Evolutionary conservation across 306 rosid genomes (phyloP), one percentile per base, ranked within the genome.

Genomic region (Cyclanthera cordifolia): DNA sequence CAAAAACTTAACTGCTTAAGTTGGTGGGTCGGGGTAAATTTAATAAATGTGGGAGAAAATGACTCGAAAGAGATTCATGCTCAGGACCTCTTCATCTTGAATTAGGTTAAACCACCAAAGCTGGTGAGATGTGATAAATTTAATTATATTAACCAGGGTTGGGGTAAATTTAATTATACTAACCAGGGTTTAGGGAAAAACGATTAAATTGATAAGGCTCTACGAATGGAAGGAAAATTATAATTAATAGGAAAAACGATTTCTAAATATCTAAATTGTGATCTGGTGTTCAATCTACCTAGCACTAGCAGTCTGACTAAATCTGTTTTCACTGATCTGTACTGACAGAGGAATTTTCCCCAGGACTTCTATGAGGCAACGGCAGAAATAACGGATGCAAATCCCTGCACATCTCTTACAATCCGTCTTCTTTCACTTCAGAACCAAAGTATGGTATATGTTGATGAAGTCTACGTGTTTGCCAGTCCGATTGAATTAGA

Each of bases 361-460:
- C 89, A 93, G 97, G 95, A 82, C 72, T 83, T 81, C 21, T 82
- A 72, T 72, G 99, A 93, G 87, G 95, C 99, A 68, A 93, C 99
- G 0, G 97, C 96, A 17, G 90, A 85, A 90, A 78, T 88, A 61
- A 53, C 79, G 69, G 94, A 93, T 68, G 82, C 74, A 65, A 65
- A 76, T 79, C 96, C 97, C 60, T 93, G 97, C 82, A 69, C 43
- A 30, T 93, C 99, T 56, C 69, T 93, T 69, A 88, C 90, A 5
- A 72, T 93, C 56, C 95, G 91, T 69, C 79, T 93, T 28, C 95
- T 86, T 64, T 90, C 97, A 10, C 86, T 90, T 78, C 95, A 93
- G 79, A 79, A 70, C 50, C 87, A 90, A 75, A 84, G 82, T 30
- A 75, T 77, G 17, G 75, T 86, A 52, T 83, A 24, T 74, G 83